Evolutionary conservation across 768 basidiomycete genomes (phyloP), one percentile per base, ranked within the genome.

Genomic region (Psilocybe subaeruginosa): DNA sequence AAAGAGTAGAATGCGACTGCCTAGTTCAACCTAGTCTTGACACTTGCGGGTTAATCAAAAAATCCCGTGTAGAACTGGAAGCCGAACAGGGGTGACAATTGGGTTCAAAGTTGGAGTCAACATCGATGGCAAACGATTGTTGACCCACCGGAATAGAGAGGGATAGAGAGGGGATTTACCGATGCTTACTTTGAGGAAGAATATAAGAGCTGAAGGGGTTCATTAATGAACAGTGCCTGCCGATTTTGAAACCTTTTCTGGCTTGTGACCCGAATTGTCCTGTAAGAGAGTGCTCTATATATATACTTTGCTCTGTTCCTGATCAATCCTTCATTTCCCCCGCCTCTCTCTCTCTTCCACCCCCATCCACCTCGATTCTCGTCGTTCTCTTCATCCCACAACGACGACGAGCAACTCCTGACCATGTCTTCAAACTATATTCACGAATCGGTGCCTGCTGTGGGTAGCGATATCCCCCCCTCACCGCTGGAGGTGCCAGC

Each of bases 401-500:
- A 29, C 46, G 29, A 33, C 53, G 53, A 60, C 30, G 8, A 55
- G 29, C 16, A 30, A 8, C 51, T 35, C 14, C 12, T 16, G 6
- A 54, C n/a, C 37, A 60, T 60, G 59, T 49, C 59, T 8, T 41
- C 46, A 29, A 50, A 41, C 33, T 27, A 55, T 27, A 39, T 41
- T 54, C 11, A 35, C 30, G 45, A 35, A 30, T 47, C 54, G 16
- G 31, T 37, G 29, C 53, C 54, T 17, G 54, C 50, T 45, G 53
- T 54, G 43, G 41, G 16, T 16, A 57, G 19, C 60, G 55, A 62
- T 30, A 46, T 19, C 56, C 48, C 52, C 19, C 48, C 59, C 7
- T 55, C 53, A 49, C 37, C 59, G 27, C 39, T 62, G 55, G 60
- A 62, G 35, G 56, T 48, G 8, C 60, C 60, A 52, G 52, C 41